These are phyloP conservation scores for Aspergillus cristatus DNA, from an alignment of 495 filamentous ascomycete species.

Conservation along the genomic window DNA sequence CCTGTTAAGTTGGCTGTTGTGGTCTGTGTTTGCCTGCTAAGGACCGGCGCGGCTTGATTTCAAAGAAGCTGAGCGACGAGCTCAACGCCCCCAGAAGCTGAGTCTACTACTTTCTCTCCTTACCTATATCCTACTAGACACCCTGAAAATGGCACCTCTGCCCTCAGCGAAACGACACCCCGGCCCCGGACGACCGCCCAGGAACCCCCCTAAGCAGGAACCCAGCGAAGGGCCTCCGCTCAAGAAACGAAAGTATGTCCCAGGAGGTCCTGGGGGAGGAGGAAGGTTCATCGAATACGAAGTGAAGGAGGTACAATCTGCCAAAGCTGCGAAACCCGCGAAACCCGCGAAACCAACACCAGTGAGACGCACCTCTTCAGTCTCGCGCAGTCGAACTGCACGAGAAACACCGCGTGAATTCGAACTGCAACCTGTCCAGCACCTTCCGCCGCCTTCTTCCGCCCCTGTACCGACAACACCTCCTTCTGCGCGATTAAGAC, in stretches of 20 bases:
- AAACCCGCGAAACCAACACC: conserved; percentile 9
- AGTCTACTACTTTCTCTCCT: not conserved
- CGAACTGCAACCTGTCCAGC: conserved; percentile 9
- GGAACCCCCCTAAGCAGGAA: conserved; percentile 23
- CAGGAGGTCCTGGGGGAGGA: conserved; percentile 72
- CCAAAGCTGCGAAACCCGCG: not conserved
- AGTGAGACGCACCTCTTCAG: conserved; percentile 17
- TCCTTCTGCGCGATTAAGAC: conserved; percentile 40
- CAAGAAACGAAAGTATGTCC: conserved; percentile 57
- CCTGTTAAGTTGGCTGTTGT: not conserved
- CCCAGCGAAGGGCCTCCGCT: conserved; percentile 36
- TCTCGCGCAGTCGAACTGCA: conserved; percentile 19
- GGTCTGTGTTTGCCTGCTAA: not conserved
- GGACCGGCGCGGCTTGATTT: conserved; percentile 2
- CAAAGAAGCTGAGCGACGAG: conserved; percentile 3
- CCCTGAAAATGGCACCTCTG: conserved; percentile 24
- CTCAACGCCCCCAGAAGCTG: not conserved
- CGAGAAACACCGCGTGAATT: conserved; percentile 12
- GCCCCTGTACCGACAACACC: conserved; percentile 32
- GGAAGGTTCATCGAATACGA: conserved; percentile 64
- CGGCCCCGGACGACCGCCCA: conserved; percentile 21
- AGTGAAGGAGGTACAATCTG: conserved; percentile 26
- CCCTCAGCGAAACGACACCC: conserved; percentile 18
- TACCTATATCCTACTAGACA: not conserved
- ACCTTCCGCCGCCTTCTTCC: conserved; percentile 29